Percentiles rank a stretch among this genome's conserved stretches.
Evolutionary conservation across 345 rosid species (phyloP).

Genomic region (Bretschneidera sinensis): DNA sequence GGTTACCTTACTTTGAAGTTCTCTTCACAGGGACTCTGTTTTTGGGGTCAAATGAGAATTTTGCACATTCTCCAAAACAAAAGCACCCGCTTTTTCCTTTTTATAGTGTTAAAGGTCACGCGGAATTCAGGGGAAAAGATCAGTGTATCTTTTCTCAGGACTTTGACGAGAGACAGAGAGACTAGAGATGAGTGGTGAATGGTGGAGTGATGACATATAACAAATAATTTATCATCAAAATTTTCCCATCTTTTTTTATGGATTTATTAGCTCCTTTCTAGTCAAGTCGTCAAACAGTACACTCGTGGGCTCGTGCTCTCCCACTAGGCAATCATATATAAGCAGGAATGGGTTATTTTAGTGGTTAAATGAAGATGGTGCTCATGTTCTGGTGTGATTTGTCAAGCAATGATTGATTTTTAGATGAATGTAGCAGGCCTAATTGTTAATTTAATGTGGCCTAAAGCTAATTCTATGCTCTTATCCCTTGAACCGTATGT

Average conservation of each 20-base stretch:
- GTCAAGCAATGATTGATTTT: too few species aligned
- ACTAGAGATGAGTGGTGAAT: too few species aligned
- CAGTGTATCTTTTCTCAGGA: conserved; percentile 30
- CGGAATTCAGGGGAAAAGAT: conserved; percentile 64
- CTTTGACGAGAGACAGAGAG: conserved; percentile 50
- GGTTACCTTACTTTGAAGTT: not conserved
- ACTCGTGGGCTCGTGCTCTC: conserved; percentile 41
- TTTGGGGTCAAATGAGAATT: conserved; percentile 22
- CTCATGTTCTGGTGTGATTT: too few species aligned
- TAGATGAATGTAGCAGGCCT: too few species aligned
- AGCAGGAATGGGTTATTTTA: too few species aligned
- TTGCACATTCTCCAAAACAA: conserved; percentile 28
- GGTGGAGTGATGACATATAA: too few species aligned
- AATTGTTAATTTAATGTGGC: too few species aligned
- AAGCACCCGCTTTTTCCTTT: conserved; percentile 11
- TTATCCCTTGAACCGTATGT: too few species aligned
- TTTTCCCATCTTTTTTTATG: conserved; percentile 5
- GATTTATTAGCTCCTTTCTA: conserved; percentile 3
- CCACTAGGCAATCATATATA: not conserved
- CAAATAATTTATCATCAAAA: conserved; percentile 12
- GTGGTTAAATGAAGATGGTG: too few species aligned
- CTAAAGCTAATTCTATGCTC: too few species aligned
- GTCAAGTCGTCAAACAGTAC: conserved; percentile 38
- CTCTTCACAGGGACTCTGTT: conserved; percentile 1
- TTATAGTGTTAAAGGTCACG: conserved; percentile 32